Evolutionary conservation across 1,284 basidiomycete species (phyloP).

Genomic region (Kwoniella shivajii): DNA sequence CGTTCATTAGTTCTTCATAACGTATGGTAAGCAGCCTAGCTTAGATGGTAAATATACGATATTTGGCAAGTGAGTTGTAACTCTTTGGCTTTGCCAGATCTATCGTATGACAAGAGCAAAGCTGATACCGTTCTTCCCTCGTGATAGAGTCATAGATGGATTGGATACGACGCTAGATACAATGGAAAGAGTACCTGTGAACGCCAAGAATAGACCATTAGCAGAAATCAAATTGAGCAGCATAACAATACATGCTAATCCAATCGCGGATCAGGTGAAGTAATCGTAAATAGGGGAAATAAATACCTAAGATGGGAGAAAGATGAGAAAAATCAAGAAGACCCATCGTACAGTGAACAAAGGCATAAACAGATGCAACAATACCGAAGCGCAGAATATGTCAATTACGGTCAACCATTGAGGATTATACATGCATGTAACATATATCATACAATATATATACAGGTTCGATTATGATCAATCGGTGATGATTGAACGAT

Average conservation of each 20-base stretch:
- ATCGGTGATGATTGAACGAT: neutral
- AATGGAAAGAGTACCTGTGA: conserved; percentile 89
- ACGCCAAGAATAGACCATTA: conserved; percentile 83
- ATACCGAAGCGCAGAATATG: no score
- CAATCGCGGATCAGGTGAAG: conserved; percentile 55
- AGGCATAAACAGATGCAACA: no score
- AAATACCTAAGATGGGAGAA: no score
- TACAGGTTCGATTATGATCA: neutral
- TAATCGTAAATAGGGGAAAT: conserved; percentile 12
- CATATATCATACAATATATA: neutral
- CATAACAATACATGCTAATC: conserved; percentile 94
- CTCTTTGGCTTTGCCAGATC: neutral
- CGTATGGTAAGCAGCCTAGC: conserved; percentile 87
- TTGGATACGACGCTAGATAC: conserved; percentile 82
- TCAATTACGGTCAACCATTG: no score
- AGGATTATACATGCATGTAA: conserved; percentile 12
- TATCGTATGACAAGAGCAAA: neutral
- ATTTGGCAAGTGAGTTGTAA: conserved; percentile 64
- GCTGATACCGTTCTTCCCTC: conserved; percentile 7
- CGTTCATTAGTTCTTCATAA: conserved; percentile 95
- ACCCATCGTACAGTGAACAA: no score
- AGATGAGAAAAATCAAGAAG: no score
- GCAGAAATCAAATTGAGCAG: conserved; percentile 77
- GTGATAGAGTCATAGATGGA: conserved; percentile 80
- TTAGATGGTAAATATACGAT: conserved; percentile 94